These are phyloP conservation scores for Castanopsis chinensis DNA, from an alignment of 306 rosid species.

Conservation along the genomic window DNA sequence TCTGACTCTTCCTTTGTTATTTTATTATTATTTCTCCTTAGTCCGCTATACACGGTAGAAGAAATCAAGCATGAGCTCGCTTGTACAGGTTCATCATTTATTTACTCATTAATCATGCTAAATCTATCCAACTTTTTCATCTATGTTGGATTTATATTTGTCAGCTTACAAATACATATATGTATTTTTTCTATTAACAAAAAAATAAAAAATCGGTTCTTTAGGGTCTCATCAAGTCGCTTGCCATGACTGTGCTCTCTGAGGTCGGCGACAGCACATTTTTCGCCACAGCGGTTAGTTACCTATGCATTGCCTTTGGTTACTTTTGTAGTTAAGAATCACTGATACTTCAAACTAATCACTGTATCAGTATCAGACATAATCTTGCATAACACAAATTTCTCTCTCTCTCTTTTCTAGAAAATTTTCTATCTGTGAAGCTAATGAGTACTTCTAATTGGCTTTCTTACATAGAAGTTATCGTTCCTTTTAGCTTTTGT, in stretches of 20 bases:
- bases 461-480: too few species aligned
- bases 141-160: neutral
- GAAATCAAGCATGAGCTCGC: conserved; percentile 51
- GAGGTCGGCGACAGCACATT: conserved; percentile 98
- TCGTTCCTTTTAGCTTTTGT: too few species aligned
- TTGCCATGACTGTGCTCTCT: conserved; percentile 91
- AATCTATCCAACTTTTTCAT: too few species aligned
- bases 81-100: conserved; percentile 57
- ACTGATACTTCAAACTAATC: too few species aligned
- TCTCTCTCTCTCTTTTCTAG: neutral
- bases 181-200: neutral
- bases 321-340: too few species aligned
- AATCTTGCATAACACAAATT: too few species aligned
- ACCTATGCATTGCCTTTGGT: neutral
- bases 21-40: too few species aligned
- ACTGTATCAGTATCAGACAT: too few species aligned
- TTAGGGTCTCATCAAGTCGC: conserved; percentile 91
- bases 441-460: too few species aligned
- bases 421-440: too few species aligned
- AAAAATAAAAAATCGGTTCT: neutral
- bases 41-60: too few species aligned
- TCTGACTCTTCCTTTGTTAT: too few species aligned
- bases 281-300: conserved; percentile 91
- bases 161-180: neutral
- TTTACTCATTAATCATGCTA: neutral